Base-by-base conservation (phyloP, 2,329 filamentous ascomycete genomes). In the Aspergillus transmontanensis region DNA sequence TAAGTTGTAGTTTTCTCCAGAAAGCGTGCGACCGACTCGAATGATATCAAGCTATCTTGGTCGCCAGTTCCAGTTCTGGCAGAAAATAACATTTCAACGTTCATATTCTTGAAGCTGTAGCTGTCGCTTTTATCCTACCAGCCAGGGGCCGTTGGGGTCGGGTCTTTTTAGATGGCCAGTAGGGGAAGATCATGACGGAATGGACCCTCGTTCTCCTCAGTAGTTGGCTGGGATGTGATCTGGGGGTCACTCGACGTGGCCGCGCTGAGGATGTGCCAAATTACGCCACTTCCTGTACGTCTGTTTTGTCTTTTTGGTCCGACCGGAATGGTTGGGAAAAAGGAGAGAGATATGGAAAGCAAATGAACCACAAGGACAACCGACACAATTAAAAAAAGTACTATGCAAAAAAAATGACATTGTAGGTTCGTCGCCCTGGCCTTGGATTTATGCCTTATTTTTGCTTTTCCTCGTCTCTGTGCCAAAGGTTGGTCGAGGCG, bases 211-310 rank as follows among this genome's bases (percentile, higher is more conserved):
- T 56, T 60, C 54, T 66, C 58, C 53, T 57, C 63, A 59, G 57
- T 64, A 61, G 61, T 61, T 65, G 60, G 57, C 60, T 58, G 53
- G 66, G 60, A 68, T 68, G 64, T 61, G 64, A 63, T 63, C 60
- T 64, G 68, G 64, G 63, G 64, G 64, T 68, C 67, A 67, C 70
- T 73, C 71, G 72, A 75, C 72, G 72, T 74, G 72, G 72, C 72
- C 72, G 65, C 67, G 72, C 69, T 71, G 70, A 68, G 57, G 58
- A 63, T 58, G 63, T 64, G 65, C 68, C 69, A 65, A 67, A 59
- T 69, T 63, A 69, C 66, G 57, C 65, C 63, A 65, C 63, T 68
- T 54, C 46, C 59, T 64, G 58, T 51, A 32, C 48, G 48, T 59
- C 62, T 45, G 51, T 51, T 55, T 57, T 54, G 30, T 66, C 57